Evolutionary conservation across 2,329 filamentous ascomycete genomes (phyloP), one percentile per base, ranked within the genome.

Genomic region (Aspergillaceae sp.): DNA sequence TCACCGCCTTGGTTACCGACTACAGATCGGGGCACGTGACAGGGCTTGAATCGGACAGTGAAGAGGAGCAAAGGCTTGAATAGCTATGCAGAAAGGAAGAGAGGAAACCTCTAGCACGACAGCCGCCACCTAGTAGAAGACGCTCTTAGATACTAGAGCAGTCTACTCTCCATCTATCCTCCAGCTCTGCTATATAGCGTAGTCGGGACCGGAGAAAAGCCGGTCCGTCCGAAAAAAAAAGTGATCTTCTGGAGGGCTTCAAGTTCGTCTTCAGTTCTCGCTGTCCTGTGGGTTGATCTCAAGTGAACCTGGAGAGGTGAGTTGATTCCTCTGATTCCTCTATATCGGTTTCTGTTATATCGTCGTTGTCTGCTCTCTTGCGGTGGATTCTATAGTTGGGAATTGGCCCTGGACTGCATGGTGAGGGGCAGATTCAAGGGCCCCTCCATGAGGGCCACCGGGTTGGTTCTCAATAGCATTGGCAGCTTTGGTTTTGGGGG

Each of bases 161-260:
- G 19, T 19, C 19, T 19, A 19, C 19, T 19, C 19, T 19, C 19
- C 19, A 19, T 19, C 19, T 1, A 19, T 19, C 19, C 19, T 19
- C 19, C 19, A 19, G 19, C 19, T 19, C 19, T 19, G 26, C 2
- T 38, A 27, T 9, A 38, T 26, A 27, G 11, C 50, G 41, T 51
- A 51, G 54, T 52, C 52, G 52, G 52, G 50, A 52, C 48, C 50
- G 50, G 46, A 51, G 49, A 48, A 48, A 49, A 49, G 49, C 46
- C 43, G 44, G 45, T 44, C 53, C 47, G 52, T 46, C 44, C 47
- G 37, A 42, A 41, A 44, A 46, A 49, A 50, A 49, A 44, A 30
- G 36, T 36, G 29, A 48, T 43, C 43, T 44, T 34, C 28, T 33
- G 38, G 35, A 11, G 37, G 29, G 4, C 33, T 40, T 51, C 37